Percentiles rank a stretch among this genome's conserved stretches.
These are phyloP conservation scores for Vicia villosa DNA, from an alignment of 306 rosid genomes.

Conservation along the genomic window DNA sequence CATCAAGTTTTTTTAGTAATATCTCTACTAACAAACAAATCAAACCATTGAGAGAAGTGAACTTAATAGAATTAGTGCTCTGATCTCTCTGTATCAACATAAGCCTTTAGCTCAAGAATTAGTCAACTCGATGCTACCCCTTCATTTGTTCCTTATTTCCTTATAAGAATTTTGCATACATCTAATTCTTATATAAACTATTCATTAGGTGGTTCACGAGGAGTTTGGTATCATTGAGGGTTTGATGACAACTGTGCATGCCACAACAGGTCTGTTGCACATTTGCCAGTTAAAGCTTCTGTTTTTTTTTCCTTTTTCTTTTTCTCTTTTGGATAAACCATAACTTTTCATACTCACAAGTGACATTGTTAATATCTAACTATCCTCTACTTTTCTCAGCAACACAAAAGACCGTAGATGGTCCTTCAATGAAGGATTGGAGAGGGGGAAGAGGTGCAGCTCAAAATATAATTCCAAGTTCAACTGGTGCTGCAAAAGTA, in stretches of 20 bases:
- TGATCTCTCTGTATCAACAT: background rate
- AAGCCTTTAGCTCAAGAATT: background rate
- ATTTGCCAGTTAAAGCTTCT: background rate
- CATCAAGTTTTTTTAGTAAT: conserved; percentile 3
- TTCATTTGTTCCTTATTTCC: background rate
- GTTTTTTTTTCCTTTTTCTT: too few species aligned
- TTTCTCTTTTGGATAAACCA: background rate
- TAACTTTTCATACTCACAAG: conserved; percentile 1
- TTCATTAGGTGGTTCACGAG: conserved; percentile 82
- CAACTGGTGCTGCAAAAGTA: conserved; percentile 99
- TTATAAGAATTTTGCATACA: background rate
- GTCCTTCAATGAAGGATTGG: conserved; percentile 99
- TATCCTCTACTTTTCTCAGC: conserved; percentile 52
- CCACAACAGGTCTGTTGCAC: conserved; percentile 80
- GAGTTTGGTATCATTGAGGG: conserved; percentile 96
- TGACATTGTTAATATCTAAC: conserved; percentile 20
- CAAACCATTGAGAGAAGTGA: conserved; percentile 5
- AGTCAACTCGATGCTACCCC: background rate
- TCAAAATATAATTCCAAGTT: conserved; percentile 97
- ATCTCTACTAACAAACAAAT: background rate
- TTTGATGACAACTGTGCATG: conserved; percentile 99
- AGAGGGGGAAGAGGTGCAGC: conserved; percentile 97
- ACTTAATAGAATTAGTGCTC: background rate
- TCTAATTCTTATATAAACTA: background rate
- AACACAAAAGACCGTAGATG: conserved; percentile 98